Conservation (phyloP, 2,329 filamentous ascomycete species). For the Trichophyton verrucosum region DNA sequence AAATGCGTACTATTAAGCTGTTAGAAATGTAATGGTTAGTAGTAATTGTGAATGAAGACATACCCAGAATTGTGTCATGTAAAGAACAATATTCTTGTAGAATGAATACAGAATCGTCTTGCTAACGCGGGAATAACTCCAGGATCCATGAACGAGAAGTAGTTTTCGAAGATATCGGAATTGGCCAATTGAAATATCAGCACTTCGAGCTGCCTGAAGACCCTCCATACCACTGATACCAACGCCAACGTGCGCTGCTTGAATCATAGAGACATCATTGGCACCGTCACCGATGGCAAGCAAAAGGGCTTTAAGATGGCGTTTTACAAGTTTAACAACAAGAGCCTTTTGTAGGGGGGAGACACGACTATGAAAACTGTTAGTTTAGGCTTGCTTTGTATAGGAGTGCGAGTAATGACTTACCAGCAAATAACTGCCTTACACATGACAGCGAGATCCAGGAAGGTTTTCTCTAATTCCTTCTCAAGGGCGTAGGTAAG, state of each 20-base stretch:
- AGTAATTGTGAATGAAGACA: slow-evolving; percentile 24
- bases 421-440: slow-evolving; percentile 93
- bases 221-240: slow-evolving; percentile 96
- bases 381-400: slow-evolving; percentile 8
- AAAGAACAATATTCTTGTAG: slow-evolving; percentile 97
- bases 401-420: slow-evolving; percentile 15
- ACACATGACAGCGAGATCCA: slow-evolving; percentile 87
- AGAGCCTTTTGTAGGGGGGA: slow-evolving; percentile 94
- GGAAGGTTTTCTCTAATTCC: slow-evolving; percentile 83
- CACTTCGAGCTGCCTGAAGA: slow-evolving; percentile 87
- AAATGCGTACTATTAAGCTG: slow-evolving; percentile 62
- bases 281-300: slow-evolving; percentile 94
- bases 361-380: slow-evolving; percentile 53
- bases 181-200: slow-evolving; percentile 89
- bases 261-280: slow-evolving; percentile 99
- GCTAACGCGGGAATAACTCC: slow-evolving; percentile 94
- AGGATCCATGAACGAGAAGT: slow-evolving; percentile 85
- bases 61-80: slow-evolving; percentile 99
- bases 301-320: slow-evolving; percentile 79
- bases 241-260: slow-evolving; percentile 93
- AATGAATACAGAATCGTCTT: slow-evolving; percentile 98
- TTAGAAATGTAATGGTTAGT: slow-evolving; percentile 15
- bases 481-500: slow-evolving; percentile 86
- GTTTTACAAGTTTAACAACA: slow-evolving; percentile 96
- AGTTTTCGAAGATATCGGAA: slow-evolving; percentile 92